Conservation (phyloP, 2,329 filamentous ascomycete species). For the Stachybotrys elegans region DNA sequence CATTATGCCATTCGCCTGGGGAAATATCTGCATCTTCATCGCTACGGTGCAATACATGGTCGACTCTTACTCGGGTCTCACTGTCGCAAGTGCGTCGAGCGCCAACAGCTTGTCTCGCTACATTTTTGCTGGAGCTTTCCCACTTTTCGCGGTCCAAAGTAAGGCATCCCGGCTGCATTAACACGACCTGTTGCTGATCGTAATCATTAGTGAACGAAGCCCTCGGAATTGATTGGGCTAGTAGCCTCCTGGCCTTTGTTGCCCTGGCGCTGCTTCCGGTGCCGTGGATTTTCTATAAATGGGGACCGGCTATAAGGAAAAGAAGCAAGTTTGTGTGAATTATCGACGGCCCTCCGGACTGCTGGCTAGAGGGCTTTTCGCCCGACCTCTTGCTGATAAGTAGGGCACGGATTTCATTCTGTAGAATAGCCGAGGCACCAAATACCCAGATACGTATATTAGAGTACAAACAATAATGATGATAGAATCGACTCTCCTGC, state of each 20-base stretch:
- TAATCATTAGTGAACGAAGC: constrained; percentile 32
- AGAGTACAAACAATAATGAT: too few relatives aligned
- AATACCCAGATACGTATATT: too few relatives aligned
- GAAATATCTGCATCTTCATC: constrained; percentile 56
- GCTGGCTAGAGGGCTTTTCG: too few relatives aligned
- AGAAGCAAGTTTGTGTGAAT: not conserved
- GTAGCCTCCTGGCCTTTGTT: constrained; percentile 42
- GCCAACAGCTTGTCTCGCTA: constrained; percentile 57
- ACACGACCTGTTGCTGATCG: constrained; percentile 1
- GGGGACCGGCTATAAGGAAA: constrained; percentile 25
- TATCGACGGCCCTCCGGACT: too few relatives aligned
- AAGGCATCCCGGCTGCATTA: constrained; percentile 11
- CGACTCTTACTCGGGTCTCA: constrained; percentile 50
- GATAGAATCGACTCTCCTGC: too few relatives aligned
- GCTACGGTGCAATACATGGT: constrained; percentile 45
- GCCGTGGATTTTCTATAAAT: constrained; percentile 48
- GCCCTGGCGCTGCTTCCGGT: constrained; percentile 42
- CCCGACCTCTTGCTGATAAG: too few relatives aligned
- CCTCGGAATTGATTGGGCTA: constrained; percentile 41
- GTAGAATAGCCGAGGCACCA: too few relatives aligned
- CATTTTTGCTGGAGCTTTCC: constrained; percentile 50
- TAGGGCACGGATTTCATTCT: too few relatives aligned
- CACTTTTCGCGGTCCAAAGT: constrained; percentile 56
- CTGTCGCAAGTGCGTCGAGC: constrained; percentile 53
- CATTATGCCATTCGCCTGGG: constrained; percentile 53